Conservation (phyloP, 108 stramenopile genomes). For the Discostella stelligeroides region DNA sequence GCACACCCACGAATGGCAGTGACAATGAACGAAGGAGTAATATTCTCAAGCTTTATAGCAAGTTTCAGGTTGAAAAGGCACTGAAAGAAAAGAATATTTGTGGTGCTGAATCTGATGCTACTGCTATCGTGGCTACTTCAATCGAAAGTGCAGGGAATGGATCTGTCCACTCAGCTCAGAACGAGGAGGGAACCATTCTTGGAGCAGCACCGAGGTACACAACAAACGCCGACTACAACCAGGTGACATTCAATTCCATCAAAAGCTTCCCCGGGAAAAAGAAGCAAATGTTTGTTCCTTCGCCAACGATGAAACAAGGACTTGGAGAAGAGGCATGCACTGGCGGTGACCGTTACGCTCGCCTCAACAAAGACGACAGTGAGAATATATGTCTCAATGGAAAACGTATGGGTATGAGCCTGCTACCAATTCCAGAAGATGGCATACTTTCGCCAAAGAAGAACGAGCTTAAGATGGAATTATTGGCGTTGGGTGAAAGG, state of each 20-base stretch:
- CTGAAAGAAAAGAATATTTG: background rate
- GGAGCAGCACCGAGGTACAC: slow-evolving; percentile 3
- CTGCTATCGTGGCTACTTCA: background rate
- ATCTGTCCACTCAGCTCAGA: background rate
- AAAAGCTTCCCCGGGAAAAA: background rate
- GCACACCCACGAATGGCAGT: too few species aligned
- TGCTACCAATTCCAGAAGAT: background rate
- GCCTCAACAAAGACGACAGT: slow-evolving; percentile 1
- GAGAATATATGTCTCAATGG: slow-evolving; percentile 3
- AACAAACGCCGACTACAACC: slow-evolving; percentile 2
- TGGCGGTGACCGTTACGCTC: background rate
- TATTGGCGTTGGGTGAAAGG: background rate
- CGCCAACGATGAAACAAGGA: background rate
- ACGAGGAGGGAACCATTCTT: background rate
- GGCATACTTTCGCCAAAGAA: background rate
- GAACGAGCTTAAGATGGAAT: slow-evolving; percentile 1
- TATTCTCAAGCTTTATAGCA: too few species aligned
- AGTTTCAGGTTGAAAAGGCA: slow-evolving; percentile 4
- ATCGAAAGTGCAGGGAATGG: background rate
- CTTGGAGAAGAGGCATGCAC: background rate
- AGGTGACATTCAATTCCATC: slow-evolving; percentile 1
- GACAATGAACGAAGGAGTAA: too few species aligned
- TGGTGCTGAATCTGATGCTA: too few species aligned
- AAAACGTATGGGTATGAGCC: background rate
- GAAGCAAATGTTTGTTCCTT: background rate